Evolutionary conservation across 495 filamentous ascomycete genomes (phyloP).

Genomic region (Podospora didyma): DNA sequence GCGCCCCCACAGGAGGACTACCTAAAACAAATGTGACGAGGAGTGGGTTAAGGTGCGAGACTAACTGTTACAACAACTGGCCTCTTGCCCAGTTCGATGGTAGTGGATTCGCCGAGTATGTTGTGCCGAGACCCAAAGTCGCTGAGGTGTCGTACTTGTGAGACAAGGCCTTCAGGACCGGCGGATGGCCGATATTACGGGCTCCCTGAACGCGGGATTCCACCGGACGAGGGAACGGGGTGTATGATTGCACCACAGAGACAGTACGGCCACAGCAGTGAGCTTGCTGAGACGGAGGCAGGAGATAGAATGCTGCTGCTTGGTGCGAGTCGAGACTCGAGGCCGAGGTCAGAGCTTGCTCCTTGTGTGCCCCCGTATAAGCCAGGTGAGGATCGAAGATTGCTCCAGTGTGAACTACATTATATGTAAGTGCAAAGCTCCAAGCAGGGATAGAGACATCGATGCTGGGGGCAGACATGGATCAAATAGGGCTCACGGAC

Average conservation of each 20-base stretch:
- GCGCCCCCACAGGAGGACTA: not conserved
- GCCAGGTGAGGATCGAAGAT: not conserved
- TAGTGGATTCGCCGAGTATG: not conserved
- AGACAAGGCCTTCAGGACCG: conserved; percentile 12
- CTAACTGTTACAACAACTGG: not conserved
- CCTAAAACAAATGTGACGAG: not conserved
- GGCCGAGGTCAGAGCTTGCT: not conserved
- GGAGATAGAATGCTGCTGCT: not conserved
- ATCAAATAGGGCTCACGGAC: conserved; percentile 11
- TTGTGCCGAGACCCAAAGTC: conserved; percentile 2
- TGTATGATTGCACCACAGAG: conserved; percentile 13
- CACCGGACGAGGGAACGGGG: conserved; percentile 8
- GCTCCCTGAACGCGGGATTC: conserved; percentile 9
- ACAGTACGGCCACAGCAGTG: not conserved
- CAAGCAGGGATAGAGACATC: conserved; percentile 2
- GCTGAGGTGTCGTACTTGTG: conserved; percentile 2
- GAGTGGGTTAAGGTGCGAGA: not conserved
- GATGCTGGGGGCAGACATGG: conserved; percentile 5
- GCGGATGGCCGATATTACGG: conserved; percentile 3
- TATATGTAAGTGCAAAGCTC: not conserved
- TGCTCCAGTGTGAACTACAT: not conserved
- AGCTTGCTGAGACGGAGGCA: not conserved
- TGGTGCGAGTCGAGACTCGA: not conserved
- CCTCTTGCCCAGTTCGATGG: not conserved
- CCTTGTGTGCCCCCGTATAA: not conserved